Conservation (phyloP, 1,284 basidiomycete genomes). For the Trichosporon coremiiforme region DNA sequence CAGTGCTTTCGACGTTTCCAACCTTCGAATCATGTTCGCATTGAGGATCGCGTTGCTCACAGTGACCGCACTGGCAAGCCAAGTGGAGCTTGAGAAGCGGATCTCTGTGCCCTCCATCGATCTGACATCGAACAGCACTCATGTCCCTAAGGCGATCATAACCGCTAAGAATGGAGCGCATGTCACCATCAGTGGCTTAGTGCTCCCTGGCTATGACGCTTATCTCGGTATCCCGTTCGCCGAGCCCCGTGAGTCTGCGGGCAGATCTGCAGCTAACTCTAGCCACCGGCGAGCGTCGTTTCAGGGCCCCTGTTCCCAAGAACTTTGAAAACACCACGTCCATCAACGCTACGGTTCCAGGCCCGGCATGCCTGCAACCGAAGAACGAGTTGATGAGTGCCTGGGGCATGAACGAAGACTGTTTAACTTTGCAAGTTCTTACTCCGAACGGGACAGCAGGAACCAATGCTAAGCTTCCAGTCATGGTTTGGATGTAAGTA, state of each 20-base stretch:
- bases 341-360: conserved; percentile 37
- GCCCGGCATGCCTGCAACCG: conserved; percentile 46
- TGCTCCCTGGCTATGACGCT: conserved; percentile 5
- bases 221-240: conserved; percentile 28
- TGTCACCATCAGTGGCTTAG: not conserved
- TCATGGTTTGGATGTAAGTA: conserved; percentile 45
- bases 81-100: not conserved
- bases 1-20: not conserved
- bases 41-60: not conserved
- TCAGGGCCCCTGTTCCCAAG: conserved; percentile 47
- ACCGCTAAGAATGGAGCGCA: not conserved
- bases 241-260: conserved; percentile 22
- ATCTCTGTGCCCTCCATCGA: not conserved
- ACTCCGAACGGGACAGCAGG: conserved; percentile 36
- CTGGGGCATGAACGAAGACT: conserved; percentile 51
- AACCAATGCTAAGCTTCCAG: conserved; percentile 42
- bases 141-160: not conserved
- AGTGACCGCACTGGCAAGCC: not conserved
- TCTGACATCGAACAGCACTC: not conserved
- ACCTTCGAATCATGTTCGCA: not conserved
- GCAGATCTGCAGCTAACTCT: not conserved
- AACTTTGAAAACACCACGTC: conserved; percentile 40
- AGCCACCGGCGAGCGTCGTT: conserved; percentile 45
- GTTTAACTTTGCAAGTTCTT: conserved; percentile 56
- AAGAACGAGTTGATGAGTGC: conserved; percentile 34